Evolutionary conservation across 257 asterid genomes (phyloP).

Genomic region (Fraxinus quadrangulata): DNA sequence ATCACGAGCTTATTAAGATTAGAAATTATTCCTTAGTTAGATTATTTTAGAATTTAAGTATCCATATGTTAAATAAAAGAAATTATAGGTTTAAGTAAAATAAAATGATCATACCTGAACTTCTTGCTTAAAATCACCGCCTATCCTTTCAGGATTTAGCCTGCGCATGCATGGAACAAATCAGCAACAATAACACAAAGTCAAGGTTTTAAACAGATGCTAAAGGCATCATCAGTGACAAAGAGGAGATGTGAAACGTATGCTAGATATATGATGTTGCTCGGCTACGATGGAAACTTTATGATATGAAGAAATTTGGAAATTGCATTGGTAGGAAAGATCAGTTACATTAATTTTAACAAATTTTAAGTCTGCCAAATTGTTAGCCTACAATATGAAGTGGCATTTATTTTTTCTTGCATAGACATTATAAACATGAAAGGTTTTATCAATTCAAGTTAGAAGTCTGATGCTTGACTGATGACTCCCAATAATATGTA

Average conservation of each 20-base stretch:
- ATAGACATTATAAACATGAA: no score
- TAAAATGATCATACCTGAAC: slow-evolving; percentile 59
- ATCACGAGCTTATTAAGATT: no score
- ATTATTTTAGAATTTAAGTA: no score
- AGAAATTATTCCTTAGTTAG: no score
- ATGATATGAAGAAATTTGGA: neutral
- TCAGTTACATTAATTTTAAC: no score
- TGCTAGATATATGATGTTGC: neutral
- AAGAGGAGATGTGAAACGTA: neutral
- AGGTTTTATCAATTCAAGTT: no score
- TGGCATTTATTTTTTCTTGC: no score
- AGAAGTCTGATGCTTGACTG: no score
- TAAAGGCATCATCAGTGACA: neutral
- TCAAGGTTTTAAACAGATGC: neutral
- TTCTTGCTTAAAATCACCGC: slow-evolving; percentile 91
- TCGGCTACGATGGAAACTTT: neutral
- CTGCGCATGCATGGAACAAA: slow-evolving; percentile 47
- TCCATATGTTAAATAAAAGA: slow-evolving; percentile 1
- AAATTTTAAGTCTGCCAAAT: no score
- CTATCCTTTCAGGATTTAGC: slow-evolving; percentile 94
- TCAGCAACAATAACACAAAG: slow-evolving; percentile 26
- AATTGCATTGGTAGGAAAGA: no score
- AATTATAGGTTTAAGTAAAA: slow-evolving; percentile 18
- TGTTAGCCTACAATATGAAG: no score
- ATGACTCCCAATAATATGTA: no score